Base-by-base conservation (phyloP, 306 rosid genomes). In the Cicer arietinum region DNA sequence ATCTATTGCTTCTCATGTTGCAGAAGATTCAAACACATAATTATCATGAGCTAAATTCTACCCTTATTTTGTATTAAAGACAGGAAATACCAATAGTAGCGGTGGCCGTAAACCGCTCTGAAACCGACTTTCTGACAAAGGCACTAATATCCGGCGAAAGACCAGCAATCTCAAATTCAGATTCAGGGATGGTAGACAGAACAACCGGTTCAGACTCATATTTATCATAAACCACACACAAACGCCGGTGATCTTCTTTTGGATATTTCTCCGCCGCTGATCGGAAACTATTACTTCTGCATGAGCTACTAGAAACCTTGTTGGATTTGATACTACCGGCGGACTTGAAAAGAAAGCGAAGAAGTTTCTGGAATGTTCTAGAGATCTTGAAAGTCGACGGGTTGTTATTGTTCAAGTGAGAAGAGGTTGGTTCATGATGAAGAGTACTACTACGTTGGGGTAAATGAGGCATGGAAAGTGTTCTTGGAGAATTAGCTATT, bases 121-220 rank as follows among this genome's bases (percentile, higher is more conserved):
- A 89, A 3, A 82, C 79, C 0, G 94, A 80, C 85, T 84, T 88
- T 81, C 71, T 59, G 1, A 87, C 90, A 13, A 88, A 67, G 50
- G 96, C 76, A 73, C 81, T 78, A n/a, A 89, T 81, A 77, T 89
- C 96, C 71, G 98, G 98, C 2, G 97, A 91, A 57, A 86, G n/a
- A 10, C 65, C 85, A 0, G 54, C 81, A 8, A 86, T 66, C 70
- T 90, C 94, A 7, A 76, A 70, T 81, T 89, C 97, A 0, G 96
- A 83, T 53, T 93, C 98, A 0, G 91, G 98, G 6, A 93, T 91
- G 2, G 97, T 85, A 5, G 91, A 82, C 8, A 93, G 94, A 20
- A 87, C 71, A 1, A 44, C 40, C 18, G 71, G 54, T 3, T 66
- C 71, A 6, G 84, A 8, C 40, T 86, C 89, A 22, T 83, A 80